Evolutionary conservation across 768 basidiomycete genomes (phyloP).

Genomic region (Kwoniella botswanensis): DNA sequence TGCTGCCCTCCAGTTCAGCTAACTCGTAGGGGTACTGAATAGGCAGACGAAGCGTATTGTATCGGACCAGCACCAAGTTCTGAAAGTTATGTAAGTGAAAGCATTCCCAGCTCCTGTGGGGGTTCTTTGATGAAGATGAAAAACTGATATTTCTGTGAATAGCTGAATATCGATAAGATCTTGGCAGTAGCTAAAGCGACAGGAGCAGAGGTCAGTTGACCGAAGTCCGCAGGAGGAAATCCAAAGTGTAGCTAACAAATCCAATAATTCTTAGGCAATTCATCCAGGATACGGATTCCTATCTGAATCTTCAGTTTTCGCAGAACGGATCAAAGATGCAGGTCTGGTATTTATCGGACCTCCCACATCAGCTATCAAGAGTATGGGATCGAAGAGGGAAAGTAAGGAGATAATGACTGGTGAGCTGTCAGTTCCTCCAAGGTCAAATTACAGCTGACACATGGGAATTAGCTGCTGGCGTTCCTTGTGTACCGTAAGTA

Average conservation of each 20-base stretch:
- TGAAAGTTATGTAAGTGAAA: slow-evolving; percentile 78
- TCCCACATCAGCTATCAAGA: slow-evolving; percentile 80
- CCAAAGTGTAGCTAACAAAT: not conserved
- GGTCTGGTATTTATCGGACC: slow-evolving; percentile 91
- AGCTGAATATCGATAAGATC: slow-evolving; percentile 88
- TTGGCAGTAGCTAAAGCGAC: slow-evolving; percentile 78
- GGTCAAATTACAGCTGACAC: slow-evolving; percentile 21
- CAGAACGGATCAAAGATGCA: slow-evolving; percentile 72
- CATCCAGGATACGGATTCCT: slow-evolving; percentile 94
- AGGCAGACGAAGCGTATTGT: slow-evolving; percentile 88
- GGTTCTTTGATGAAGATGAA: too few species aligned
- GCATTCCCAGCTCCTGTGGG: not conserved
- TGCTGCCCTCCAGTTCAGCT: not conserved
- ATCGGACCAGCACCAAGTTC: slow-evolving; percentile 89
- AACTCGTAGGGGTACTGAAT: not conserved
- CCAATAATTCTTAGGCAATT: slow-evolving; percentile 67
- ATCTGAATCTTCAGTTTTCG: slow-evolving; percentile 87
- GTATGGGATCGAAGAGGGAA: slow-evolving; percentile 98
- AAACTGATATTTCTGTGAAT: not conserved
- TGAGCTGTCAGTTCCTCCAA: slow-evolving; percentile 54
- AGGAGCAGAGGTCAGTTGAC: slow-evolving; percentile 74
- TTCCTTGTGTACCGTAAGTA: slow-evolving; percentile 78
- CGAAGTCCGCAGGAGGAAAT: too few species aligned
- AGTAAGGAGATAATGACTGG: slow-evolving; percentile 93
- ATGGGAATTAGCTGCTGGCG: slow-evolving; percentile 69